Percentiles rank a stretch among this genome's conserved stretches.
These are phyloP conservation scores for Rhodotorula sp. DNA, from an alignment of 1,284 basidiomycete species.

Conservation along the genomic window DNA sequence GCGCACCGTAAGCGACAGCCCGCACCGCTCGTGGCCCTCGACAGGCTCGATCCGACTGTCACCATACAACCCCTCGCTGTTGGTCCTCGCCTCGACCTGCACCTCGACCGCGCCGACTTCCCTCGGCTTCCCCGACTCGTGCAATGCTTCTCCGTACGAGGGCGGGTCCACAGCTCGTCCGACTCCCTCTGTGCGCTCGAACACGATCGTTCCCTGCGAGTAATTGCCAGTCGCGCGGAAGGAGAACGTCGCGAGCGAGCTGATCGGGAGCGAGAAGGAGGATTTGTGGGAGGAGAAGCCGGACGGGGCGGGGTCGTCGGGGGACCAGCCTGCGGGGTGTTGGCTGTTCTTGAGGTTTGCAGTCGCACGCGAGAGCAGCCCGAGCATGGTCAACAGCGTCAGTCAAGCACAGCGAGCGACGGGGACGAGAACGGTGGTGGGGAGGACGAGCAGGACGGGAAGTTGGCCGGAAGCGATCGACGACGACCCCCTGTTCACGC, in stretches of 20 bases:
- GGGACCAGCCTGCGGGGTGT: background rate
- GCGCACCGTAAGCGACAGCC: conserved; percentile 10
- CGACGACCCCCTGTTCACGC: no score
- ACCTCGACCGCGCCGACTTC: background rate
- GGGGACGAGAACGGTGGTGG: no score
- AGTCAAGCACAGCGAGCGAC: no score
- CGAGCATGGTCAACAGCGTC: background rate
- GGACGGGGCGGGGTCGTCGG: background rate
- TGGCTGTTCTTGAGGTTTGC: conserved; percentile 8
- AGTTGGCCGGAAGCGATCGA: no score
- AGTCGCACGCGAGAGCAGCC: background rate
- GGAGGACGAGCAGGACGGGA: no score
- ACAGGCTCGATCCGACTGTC: background rate
- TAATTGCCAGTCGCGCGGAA: conserved; percentile 2
- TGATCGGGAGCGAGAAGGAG: conserved; percentile 1
- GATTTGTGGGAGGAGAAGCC: background rate
- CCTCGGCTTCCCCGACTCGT: background rate
- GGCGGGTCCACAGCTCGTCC: background rate
- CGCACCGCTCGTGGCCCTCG: conserved; percentile 15
- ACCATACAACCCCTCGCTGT: conserved; percentile 13
- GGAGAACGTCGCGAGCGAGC: conserved; percentile 5
- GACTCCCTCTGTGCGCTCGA: background rate
- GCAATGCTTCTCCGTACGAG: background rate
- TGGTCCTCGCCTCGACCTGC: conserved; percentile 10
- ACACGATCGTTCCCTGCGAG: background rate